Evolutionary conservation across 2,329 filamentous ascomycete species (phyloP), one percentile per base, ranked within the genome.

Genomic region (Pochonia chlamydosporia): DNA sequence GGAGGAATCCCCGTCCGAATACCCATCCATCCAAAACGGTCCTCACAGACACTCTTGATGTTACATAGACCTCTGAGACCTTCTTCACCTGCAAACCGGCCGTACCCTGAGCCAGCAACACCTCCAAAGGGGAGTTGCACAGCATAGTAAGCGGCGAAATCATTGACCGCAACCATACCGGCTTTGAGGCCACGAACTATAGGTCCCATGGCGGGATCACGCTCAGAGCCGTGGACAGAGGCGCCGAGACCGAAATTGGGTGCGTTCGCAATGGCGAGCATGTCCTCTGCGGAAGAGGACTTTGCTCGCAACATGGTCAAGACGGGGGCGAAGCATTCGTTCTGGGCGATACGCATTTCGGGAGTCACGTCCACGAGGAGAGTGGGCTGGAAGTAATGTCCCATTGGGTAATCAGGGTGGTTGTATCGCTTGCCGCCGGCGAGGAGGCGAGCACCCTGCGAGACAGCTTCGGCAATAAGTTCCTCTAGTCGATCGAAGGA

Each of bases 121-220:
- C 91, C 93, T 31, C 93, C 93, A 66, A 99, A 99, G 0, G 93
- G 93, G 33, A 99, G 71, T 67, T 96, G 90, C 7, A 95, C 91
- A 44, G 92, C 89, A 63, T 99, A 99, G 66, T 84, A 96, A 24
- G 83, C 85, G 18, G 85, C 93, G 61, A 99, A 99, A 70, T 99
- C 93, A 64, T 99, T 99, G 56, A 99, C 81, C 21, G 89, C 83
- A 1, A 97, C 88, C 87, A 96, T 96, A 39, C 93, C 93, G 0
- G 87, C 83, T 52, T 85, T 81, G 44, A 96, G 75, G 21, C 81
- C 79, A 18, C 68, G 68, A 2, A 92, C 81, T 24, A 95, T 81
- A 14, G 71, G 71, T 14, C 76, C 67, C 1, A 96, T 72, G 43
- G 81, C 76, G 2, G 73, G 72, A 48, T 79, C 75, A 24, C 69